phyloP scores from a whole-genome alignment of 306 rosid genomes.

The Oemleria cerasiformis region DNA sequence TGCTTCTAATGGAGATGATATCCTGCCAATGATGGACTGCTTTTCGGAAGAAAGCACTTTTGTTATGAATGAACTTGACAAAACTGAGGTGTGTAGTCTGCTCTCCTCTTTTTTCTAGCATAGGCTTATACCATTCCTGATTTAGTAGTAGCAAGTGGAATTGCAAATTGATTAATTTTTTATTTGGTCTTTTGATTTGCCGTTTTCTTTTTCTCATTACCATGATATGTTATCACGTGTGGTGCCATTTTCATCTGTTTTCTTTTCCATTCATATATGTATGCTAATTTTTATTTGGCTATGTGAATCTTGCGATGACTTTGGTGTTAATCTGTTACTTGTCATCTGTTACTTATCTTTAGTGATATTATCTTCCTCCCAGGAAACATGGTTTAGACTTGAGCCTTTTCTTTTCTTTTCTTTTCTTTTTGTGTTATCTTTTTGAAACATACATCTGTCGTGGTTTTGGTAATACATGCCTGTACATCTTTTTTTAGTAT shows the following conservation, averaged over 20 bases:
- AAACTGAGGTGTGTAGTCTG: constrained; percentile 36
- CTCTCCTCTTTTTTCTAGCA: background rate
- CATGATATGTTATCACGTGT: background rate
- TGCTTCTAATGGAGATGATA: constrained; percentile 15
- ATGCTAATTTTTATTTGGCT: too few relatives aligned
- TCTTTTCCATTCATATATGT: background rate
- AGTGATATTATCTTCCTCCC: background rate
- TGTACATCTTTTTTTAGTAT: too few relatives aligned
- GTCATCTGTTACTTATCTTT: background rate
- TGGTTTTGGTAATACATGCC: too few relatives aligned
- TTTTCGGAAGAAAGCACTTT: constrained; percentile 14
- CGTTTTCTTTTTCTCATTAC: background rate
- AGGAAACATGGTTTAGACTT: background rate
- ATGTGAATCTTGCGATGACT: background rate
- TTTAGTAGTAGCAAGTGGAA: background rate
- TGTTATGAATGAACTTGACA: constrained; percentile 10
- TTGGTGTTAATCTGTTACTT: too few relatives aligned
- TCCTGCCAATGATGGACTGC: constrained; percentile 9
- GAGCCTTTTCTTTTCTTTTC: too few relatives aligned
- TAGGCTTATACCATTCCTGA: background rate
- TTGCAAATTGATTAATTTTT: too few relatives aligned
- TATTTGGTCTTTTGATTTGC: background rate
- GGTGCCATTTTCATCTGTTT: background rate
- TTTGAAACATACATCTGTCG: too few relatives aligned
- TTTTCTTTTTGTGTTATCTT: too few relatives aligned